These are phyloP conservation scores for Lentinula novae-zelandiae DNA, from an alignment of 1,284 basidiomycete genomes.

Conservation along the genomic window DNA sequence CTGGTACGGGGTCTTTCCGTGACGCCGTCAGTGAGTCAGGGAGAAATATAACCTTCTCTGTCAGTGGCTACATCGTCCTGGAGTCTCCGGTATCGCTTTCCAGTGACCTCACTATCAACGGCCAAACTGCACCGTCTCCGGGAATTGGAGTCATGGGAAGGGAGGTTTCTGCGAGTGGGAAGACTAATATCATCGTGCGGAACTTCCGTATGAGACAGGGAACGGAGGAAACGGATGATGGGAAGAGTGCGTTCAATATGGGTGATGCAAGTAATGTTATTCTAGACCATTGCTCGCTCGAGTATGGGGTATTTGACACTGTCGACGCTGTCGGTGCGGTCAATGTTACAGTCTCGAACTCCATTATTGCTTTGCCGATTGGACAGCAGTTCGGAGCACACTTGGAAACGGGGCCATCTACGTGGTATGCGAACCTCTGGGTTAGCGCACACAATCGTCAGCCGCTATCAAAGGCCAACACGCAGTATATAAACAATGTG, in stretches of 20 bases:
- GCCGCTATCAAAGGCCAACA: constrained; percentile 18
- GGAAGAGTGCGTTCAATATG: constrained; percentile 20
- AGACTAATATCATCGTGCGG: constrained; percentile 19
- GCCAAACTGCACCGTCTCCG: constrained; percentile 19
- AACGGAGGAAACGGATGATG: constrained; percentile 16
- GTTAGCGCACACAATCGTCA: constrained; percentile 20
- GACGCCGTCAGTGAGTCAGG: constrained; percentile 18
- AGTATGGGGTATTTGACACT: constrained; percentile 18
- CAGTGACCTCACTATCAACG: constrained; percentile 19
- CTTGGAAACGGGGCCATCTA: constrained; percentile 20
- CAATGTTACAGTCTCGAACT: constrained; percentile 19
- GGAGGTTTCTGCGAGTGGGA: constrained; percentile 17
- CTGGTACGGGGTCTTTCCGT: constrained; percentile 18
- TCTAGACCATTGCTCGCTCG: constrained; percentile 18
- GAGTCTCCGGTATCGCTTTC: constrained; percentile 16
- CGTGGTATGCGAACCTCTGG: constrained; percentile 20
- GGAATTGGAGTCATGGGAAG: constrained; percentile 20
- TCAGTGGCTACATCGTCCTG: constrained; percentile 20
- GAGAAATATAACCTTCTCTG: constrained; percentile 19
- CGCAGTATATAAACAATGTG: constrained; percentile 20
- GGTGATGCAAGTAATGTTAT: constrained; percentile 18
- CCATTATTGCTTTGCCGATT: constrained; percentile 18
- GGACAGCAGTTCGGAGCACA: constrained; percentile 21
- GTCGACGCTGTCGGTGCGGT: constrained; percentile 19
- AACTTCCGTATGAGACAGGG: constrained; percentile 19